Conservation (phyloP, 345 rosid genomes). For the Raphanus raphanistrum region DNA sequence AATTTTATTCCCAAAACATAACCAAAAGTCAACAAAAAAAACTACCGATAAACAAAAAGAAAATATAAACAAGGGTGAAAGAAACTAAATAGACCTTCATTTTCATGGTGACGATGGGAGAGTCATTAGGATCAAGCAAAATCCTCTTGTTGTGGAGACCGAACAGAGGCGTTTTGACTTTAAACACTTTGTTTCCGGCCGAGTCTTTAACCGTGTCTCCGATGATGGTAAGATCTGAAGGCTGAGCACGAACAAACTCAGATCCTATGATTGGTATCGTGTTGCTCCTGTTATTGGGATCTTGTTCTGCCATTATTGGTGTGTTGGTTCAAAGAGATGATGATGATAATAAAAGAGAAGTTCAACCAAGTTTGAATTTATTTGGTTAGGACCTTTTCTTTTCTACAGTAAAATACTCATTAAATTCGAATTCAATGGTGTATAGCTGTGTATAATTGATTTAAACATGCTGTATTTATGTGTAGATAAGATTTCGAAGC, state of each 20-base stretch:
- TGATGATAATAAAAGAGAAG: conserved; percentile 7
- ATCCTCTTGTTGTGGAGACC: conserved; percentile 40
- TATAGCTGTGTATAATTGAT: not conserved
- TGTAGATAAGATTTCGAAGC: not conserved
- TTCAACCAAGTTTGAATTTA: not conserved
- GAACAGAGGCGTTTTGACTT: conserved; percentile 38
- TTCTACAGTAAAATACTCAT: not conserved
- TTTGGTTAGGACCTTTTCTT: conserved; percentile 31
- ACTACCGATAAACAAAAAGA: not conserved
- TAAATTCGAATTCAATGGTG: not conserved
- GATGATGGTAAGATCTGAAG: conserved; percentile 35
- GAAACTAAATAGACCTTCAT: conserved; percentile 37
- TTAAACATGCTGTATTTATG: not conserved
- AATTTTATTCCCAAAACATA: conserved; percentile 9
- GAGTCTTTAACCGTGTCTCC: conserved; percentile 43
- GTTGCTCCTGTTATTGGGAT: conserved; percentile 11
- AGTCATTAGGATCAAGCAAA: conserved; percentile 37
- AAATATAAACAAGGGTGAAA: not conserved
- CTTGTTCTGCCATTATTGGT: conserved; percentile 28
- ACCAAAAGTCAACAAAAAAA: not conserved
- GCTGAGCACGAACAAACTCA: conserved; percentile 34
- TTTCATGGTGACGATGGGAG: conserved; percentile 42
- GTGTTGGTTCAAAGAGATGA: conserved; percentile 3
- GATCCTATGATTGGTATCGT: conserved; percentile 28
- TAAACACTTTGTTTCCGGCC: conserved; percentile 39